Evolutionary conservation across 2,329 filamentous ascomycete species (phyloP).

Genomic region (Penicillium sp.): DNA sequence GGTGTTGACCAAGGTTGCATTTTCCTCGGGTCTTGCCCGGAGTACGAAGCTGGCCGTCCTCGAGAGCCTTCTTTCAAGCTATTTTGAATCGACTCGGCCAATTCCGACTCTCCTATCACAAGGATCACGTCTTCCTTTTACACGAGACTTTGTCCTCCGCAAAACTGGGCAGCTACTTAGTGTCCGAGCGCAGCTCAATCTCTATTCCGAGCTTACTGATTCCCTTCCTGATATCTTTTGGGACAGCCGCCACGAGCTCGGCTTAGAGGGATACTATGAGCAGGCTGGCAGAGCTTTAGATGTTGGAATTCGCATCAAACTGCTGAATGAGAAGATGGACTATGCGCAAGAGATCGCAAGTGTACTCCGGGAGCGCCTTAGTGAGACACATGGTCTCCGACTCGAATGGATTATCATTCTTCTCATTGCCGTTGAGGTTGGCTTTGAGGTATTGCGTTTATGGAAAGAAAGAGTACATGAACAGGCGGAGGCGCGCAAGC

Average conservation of each 20-base stretch:
- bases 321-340: conserved; percentile 95
- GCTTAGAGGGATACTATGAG: conserved; percentile 91
- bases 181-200: conserved; percentile 87
- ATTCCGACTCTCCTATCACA: conserved; percentile 77
- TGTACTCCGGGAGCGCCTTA: conserved; percentile 81
- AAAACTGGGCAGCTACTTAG: conserved; percentile 91
- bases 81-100: conserved; percentile 80
- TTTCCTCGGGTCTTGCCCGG: conserved; percentile 87
- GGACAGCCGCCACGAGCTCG: conserved; percentile 85
- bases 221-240: conserved; percentile 94
- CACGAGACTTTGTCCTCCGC: conserved; percentile 75
- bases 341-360: conserved; percentile 94
- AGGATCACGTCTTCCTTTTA: conserved; percentile 62
- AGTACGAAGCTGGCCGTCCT: conserved; percentile 92
- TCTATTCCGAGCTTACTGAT: conserved; percentile 95
- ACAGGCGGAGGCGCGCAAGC: conserved; percentile 25
- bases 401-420: conserved; percentile 96
- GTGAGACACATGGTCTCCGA: conserved; percentile 82
- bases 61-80: conserved; percentile 75
- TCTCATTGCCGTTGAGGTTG: conserved; percentile 87
- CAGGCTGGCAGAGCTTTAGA: conserved; percentile 87
- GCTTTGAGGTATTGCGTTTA: conserved; percentile 76
- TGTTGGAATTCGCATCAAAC: conserved; percentile 84
- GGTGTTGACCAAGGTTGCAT: conserved; percentile 89
- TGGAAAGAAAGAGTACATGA: conserved; percentile 59